Base-by-base conservation (phyloP, 352 stramenopile species). In the Globisporangium abappressorium region DNA sequence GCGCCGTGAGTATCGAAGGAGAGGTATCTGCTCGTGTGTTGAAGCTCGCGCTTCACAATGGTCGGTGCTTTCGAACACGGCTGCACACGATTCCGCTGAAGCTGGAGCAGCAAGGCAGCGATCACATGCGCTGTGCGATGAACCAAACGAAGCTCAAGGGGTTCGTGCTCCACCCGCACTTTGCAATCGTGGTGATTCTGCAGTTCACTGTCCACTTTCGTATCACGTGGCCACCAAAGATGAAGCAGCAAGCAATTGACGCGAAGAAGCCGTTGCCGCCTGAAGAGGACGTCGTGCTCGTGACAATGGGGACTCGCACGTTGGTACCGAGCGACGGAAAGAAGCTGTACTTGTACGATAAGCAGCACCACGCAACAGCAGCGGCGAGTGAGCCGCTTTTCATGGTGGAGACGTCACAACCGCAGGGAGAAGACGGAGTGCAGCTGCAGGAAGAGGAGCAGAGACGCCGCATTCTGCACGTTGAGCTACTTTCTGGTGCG, bases 21-120 rank as follows among this genome's bases (percentile, higher is more conserved):
- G 77, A 94, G 46, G 75, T 97, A 14, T 88, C 92, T 1, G 80
- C 82, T 26, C 77, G 92, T 6, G 78, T 92, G 11, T 63, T 98
- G 14, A 95, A 94, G 69, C 57, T 98, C 22, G 87, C 87, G 6
- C 76, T 97, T 9, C 93, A 98, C 71, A 98, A 97, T 66, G 93
- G 92, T 6, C 77, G 91, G 4, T 88, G 82, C 55, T 93, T 97
- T 53, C 74, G 82, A 26, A 90, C 86, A 14, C 72, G 79, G 20
- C 71, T 89, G 36, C 78, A 87, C 54, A 93, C 73, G 3, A 66
- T 96, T 5, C 75, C 84, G 1, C 72, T 97, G 2, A 92, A 95
- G 46, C 76, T 78, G 11, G 76, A 91, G 7, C 72, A 87, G 2
- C 75, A 78, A 5, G 88, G 90, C 56, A 85, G 83, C 20, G 91